Percentiles rank a stretch among this genome's conserved stretches.
These are phyloP conservation scores for Aspergillus sp. DNA, from an alignment of 2,329 filamentous ascomycete species.

Conservation along the genomic window DNA sequence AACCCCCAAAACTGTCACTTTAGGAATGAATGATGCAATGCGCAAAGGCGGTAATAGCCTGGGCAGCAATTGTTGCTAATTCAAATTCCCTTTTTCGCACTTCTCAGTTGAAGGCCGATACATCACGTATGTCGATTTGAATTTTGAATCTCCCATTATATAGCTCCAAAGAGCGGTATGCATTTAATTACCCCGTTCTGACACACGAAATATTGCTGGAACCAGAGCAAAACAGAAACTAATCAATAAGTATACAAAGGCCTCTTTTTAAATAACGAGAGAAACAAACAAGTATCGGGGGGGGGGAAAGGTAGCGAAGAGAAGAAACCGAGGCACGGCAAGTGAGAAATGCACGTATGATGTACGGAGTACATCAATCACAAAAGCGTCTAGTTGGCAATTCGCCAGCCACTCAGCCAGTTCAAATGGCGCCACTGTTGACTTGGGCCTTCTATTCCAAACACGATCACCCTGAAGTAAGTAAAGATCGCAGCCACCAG, in stretches of 20 bases:
- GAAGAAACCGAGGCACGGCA: background rate
- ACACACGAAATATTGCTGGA: background rate
- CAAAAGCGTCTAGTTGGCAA: conserved; percentile 52
- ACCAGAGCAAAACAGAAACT: background rate
- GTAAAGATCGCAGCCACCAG: conserved; percentile 79
- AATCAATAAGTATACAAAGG: conserved; percentile 7
- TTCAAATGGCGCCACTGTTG: conserved; percentile 86
- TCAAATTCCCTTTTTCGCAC: background rate
- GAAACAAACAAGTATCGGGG: background rate
- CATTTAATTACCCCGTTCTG: background rate
- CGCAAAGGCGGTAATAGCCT: conserved; percentile 39
- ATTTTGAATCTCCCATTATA: background rate
- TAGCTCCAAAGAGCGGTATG: background rate
- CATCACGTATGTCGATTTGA: background rate
- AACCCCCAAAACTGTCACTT: conserved; percentile 42
- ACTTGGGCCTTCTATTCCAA: conserved; percentile 87
- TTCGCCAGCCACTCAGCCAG: conserved; percentile 87
- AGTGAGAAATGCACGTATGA: background rate
- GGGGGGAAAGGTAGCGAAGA: background rate
- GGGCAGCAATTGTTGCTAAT: conserved; percentile 38
- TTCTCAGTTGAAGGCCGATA: background rate
- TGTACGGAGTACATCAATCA: background rate
- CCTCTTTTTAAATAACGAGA: background rate
- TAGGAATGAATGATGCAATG: conserved; percentile 51
- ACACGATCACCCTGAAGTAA: conserved; percentile 89